phyloP scores from a whole-genome alignment of 2,329 filamentous ascomycete species.

The Colletotrichum tofieldiae region DNA sequence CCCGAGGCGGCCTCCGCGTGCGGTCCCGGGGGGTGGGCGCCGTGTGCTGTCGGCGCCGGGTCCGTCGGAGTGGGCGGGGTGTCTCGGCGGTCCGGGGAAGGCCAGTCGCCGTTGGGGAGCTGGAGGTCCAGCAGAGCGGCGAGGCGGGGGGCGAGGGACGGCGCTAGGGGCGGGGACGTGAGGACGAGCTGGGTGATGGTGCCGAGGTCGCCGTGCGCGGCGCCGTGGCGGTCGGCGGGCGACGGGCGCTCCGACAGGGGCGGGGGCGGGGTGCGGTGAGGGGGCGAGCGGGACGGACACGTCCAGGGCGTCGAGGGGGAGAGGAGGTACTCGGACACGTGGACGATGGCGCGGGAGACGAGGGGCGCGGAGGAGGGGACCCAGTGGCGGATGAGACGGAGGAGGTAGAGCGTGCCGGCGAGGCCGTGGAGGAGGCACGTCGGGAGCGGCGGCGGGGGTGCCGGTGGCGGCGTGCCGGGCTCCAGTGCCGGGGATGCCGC shows the following conservation, averaged over 20 bases:
- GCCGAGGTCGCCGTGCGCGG: constrained; percentile 78
- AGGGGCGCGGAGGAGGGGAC: constrained; percentile 65
- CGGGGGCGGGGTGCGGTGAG: neutral
- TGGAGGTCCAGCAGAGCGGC: constrained; percentile 72
- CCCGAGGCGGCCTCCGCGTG: constrained; percentile 54
- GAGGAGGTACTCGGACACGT: constrained; percentile 74
- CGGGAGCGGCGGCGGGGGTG: constrained; percentile 54
- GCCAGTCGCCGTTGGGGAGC: constrained; percentile 75
- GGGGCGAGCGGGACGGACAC: constrained; percentile 3
- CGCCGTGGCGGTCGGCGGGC: constrained; percentile 64
- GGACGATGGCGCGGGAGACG: constrained; percentile 68
- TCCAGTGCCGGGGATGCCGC: constrained; percentile 29
- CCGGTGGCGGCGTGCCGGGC: neutral
- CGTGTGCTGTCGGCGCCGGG: constrained; percentile 48
- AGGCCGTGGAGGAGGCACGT: constrained; percentile 79
- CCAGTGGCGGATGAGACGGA: constrained; percentile 73
- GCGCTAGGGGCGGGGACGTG: constrained; percentile 69
- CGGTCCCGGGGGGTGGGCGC: constrained; percentile 55
- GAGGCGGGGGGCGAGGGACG: constrained; percentile 67
- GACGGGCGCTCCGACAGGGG: neutral
- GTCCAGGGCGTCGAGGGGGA: constrained; percentile 43
- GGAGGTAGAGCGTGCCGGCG: constrained; percentile 77
- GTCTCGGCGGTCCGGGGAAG: constrained; percentile 60
- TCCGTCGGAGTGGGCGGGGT: constrained; percentile 56
- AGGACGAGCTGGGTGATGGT: constrained; percentile 80